phyloP scores from a whole-genome alignment of 1,284 basidiomycete genomes.

The Leccinum ponderosum region DNA sequence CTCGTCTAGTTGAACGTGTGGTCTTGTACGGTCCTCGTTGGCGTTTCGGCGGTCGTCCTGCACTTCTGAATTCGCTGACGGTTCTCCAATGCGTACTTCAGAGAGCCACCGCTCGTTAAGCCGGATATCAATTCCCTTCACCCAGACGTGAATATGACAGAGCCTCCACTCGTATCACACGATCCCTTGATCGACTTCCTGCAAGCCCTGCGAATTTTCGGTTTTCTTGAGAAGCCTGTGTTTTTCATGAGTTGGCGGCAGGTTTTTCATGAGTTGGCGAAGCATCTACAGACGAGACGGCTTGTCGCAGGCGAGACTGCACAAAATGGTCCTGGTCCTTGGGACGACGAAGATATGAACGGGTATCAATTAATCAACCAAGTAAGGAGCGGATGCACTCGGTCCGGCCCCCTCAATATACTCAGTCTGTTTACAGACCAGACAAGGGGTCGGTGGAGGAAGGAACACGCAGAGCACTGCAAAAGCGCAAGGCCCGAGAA shows the following conservation, averaged over 20 bases:
- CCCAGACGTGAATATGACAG: constrained; percentile 79
- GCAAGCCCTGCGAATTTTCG: constrained; percentile 92
- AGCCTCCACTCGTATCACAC: constrained; percentile 79
- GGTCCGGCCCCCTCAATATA: too few species aligned
- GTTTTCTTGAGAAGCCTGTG: constrained; percentile 87
- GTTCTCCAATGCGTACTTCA: constrained; percentile 80
- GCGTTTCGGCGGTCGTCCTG: constrained; percentile 61
- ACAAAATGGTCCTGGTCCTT: constrained; percentile 49
- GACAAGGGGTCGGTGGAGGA: too few species aligned
- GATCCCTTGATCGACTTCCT: constrained; percentile 96
- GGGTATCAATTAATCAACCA: constrained; percentile 94
- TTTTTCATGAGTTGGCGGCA: constrained; percentile 26
- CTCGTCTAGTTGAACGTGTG: constrained; percentile 78
- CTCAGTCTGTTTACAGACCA: too few species aligned
- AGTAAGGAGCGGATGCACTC: constrained; percentile 91
- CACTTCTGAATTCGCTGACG: constrained; percentile 87
- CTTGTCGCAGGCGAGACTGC: constrained; percentile 55
- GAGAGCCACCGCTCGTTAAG: constrained; percentile 81
- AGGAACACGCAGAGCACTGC: too few species aligned
- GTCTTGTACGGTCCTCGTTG: constrained; percentile 76
- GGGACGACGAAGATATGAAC: constrained; percentile 86
- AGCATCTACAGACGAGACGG: constrained; percentile 89
- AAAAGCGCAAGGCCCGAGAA: too few species aligned
- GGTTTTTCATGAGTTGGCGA: constrained; percentile 93
- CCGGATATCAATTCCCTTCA: constrained; percentile 79